Conservation (phyloP, 441 rosid genomes). For the Kokia cookei region DNA sequence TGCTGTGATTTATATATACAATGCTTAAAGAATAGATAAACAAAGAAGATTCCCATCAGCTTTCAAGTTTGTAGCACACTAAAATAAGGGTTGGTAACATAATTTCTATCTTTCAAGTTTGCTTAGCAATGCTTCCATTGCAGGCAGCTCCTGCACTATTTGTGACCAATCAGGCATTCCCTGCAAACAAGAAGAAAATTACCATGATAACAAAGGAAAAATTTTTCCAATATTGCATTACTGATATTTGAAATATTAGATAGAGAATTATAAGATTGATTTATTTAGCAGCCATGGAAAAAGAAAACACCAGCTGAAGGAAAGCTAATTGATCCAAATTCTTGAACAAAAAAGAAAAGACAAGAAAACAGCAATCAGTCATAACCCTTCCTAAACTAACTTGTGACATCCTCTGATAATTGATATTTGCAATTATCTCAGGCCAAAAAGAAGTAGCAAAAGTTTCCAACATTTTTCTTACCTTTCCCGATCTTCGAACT, state of each 20-base stretch:
- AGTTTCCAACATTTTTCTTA: neutral
- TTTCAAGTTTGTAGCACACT: neutral
- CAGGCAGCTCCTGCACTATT: conserved; percentile 71
- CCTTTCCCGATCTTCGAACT: conserved; percentile 60
- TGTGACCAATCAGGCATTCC: conserved; percentile 96
- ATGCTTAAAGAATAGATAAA: neutral
- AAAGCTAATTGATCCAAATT: neutral
- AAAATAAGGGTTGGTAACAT: neutral
- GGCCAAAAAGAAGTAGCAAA: neutral
- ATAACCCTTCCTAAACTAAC: neutral
- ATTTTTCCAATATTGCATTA: neutral
- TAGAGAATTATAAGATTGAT: neutral
- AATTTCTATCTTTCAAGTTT: conserved; percentile 65
- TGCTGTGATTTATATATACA: neutral
- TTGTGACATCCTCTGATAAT: neutral
- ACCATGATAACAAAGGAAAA: neutral
- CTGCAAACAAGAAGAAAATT: conserved; percentile 23
- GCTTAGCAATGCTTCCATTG: conserved; percentile 78
- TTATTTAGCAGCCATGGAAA: neutral
- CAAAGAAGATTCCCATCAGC: neutral
- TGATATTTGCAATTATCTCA: neutral
- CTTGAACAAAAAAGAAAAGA: neutral
- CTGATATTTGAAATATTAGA: too few relatives aligned
- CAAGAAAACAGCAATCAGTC: neutral
- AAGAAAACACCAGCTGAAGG: neutral